Percentiles rank a stretch among this genome's conserved stretches.
Conservation (phyloP, 164 flowering plant species). For the Litsea cubeba region DNA sequence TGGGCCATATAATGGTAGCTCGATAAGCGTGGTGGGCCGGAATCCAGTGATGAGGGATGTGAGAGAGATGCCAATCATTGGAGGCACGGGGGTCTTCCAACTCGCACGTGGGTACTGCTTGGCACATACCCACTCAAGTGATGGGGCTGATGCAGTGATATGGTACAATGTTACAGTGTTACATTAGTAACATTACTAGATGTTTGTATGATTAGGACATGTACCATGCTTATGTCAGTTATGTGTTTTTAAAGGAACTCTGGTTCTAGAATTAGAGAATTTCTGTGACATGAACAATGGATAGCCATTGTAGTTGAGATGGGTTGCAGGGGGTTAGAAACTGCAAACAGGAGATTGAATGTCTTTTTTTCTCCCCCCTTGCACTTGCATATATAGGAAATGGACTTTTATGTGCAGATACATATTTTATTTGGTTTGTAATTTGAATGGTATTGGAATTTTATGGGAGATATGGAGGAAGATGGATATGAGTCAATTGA, state of each 20-base stretch:
- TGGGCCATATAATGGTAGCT: slow-evolving; percentile 35
- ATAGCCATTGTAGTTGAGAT: no score
- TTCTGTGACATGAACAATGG: not conserved
- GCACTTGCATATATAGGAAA: no score
- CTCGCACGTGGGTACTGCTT: slow-evolving; percentile 34
- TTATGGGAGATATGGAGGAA: no score
- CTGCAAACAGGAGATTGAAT: no score
- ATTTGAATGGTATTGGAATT: no score
- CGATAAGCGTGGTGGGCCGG: slow-evolving; percentile 35
- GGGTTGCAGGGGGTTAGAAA: no score
- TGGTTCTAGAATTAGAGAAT: not conserved
- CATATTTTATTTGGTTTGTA: no score
- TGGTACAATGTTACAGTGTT: slow-evolving; percentile 32
- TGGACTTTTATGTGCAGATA: no score
- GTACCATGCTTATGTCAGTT: not conserved
- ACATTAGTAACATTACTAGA: slow-evolving; percentile 21
- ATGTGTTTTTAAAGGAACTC: not conserved
- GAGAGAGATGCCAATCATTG: slow-evolving; percentile 43
- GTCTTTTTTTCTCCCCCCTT: no score
- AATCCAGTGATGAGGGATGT: slow-evolving; percentile 26
- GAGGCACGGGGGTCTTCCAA: slow-evolving; percentile 40
- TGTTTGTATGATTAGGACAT: not conserved
- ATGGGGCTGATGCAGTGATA: slow-evolving; percentile 21
- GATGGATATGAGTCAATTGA: no score
- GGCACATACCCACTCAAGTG: slow-evolving; percentile 16